Evolutionary conservation across 2,329 filamentous ascomycete species (phyloP).

Genomic region (Ophiocordyceps sinensis): DNA sequence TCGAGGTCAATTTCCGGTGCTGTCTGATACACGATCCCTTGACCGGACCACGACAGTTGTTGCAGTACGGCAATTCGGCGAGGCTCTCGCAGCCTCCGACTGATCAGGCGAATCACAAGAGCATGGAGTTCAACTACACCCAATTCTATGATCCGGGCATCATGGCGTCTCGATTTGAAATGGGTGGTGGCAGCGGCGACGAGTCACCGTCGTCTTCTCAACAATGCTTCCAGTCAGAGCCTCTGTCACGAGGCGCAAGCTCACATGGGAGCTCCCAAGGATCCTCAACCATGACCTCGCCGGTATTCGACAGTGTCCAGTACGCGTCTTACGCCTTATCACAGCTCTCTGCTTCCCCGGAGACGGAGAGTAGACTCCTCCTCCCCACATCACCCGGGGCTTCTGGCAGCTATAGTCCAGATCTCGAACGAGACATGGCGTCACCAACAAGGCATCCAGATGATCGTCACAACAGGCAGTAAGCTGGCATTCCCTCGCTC

Average conservation of each 20-base stretch:
- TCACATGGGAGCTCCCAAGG: constrained; percentile 15
- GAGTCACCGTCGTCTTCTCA: constrained; percentile 1
- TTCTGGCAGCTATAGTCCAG: too few relatives aligned
- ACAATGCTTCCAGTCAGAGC: constrained; percentile 10
- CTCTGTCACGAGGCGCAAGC: constrained; percentile 13
- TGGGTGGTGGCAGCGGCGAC: constrained; percentile 1
- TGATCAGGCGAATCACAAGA: too few relatives aligned
- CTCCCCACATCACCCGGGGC: too few relatives aligned
- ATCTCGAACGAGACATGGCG: too few relatives aligned
- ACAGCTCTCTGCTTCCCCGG: neutral
- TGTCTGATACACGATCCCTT: too few relatives aligned
- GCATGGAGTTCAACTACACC: neutral
- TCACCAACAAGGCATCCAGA: too few relatives aligned
- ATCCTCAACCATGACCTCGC: constrained; percentile 13
- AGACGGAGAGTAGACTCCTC: neutral
- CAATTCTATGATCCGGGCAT: neutral
- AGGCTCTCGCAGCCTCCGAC: too few relatives aligned
- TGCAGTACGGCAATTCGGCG: too few relatives aligned
- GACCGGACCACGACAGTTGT: too few relatives aligned
- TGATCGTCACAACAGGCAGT: too few relatives aligned
- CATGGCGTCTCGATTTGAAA: neutral
- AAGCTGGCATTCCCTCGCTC: too few relatives aligned
- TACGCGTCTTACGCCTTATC: neutral
- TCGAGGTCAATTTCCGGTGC: too few relatives aligned
- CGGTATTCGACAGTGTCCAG: constrained; percentile 1